Evolutionary conservation across 805 yeast genomes (phyloP), one percentile per base, ranked within the genome.

Genomic region (Candida quercuum): DNA sequence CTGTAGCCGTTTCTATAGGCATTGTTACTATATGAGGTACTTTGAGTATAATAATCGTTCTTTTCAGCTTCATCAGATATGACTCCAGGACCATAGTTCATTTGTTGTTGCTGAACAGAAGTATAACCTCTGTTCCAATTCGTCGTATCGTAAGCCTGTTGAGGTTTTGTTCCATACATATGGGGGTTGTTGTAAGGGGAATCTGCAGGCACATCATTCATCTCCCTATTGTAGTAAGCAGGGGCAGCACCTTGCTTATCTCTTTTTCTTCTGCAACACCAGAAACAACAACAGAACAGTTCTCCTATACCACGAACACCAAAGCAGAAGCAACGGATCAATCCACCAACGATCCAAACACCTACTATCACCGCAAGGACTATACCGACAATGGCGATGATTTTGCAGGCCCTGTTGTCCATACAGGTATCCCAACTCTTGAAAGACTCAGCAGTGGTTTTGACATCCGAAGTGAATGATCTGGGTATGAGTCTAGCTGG

Each of bases 361-460:
- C 57, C 61, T 0, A 82, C 41, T 3, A 85, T 47, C 0, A 56
- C 66, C 0, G 79, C 91, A 11, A 86, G 51, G 0, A 66, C 74
- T 3, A 84, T 80, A 3, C 84, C 81, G 12, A 83, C 85, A 31
- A 85, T 84, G 4, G 85, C 89, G 16, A 81, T 74, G 40, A 84
- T 74, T 53, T 85, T 86, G 60, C 95, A 86, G 33, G 78, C 67
- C 32, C 63, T 78, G 57, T 83, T 81, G 52, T 71, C 81, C 91
- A 83, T 84, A 60, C 95, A 86, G 3, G 85, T 74, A 52, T 80
- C 76, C 93, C 94, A 85, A 37, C 57, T 47, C 51, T 67, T 74
- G 65, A 81, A 81, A 6, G 83, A 58, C 21, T 65, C 48, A 6
- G 64, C 67, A 3, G 70, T 63, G 17, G 56, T 47, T 12, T 48